Conservation (phyloP, 805 yeast genomes). For the Saccharomycopsis javanensis region DNA sequence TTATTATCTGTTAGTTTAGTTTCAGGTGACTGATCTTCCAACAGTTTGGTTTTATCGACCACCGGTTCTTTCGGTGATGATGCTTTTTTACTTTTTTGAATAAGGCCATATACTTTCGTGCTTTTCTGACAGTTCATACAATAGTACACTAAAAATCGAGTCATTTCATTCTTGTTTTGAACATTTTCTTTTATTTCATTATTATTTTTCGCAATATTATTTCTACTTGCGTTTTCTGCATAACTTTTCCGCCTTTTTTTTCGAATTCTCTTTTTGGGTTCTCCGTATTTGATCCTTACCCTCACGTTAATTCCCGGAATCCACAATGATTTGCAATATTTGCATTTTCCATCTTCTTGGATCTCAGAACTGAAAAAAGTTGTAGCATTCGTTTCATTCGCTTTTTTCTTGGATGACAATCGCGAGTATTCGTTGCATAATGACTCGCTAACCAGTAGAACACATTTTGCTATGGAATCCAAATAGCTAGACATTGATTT, state of each 20-base stretch:
- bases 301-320: conserved; percentile 13
- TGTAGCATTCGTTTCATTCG: background rate
- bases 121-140: conserved; percentile 4
- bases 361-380: background rate
- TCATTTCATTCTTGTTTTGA: background rate
- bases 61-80: background rate
- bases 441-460: background rate
- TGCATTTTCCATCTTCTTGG: background rate
- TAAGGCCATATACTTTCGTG: conserved; percentile 2
- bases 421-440: background rate
- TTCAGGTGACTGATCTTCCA: background rate
- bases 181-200: background rate
- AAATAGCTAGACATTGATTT: background rate
- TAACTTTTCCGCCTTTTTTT: background rate
- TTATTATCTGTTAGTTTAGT: background rate
- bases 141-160: conserved; percentile 5
- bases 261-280: background rate
- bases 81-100: background rate
- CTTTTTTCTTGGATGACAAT: background rate
- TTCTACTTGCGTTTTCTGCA: background rate
- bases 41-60: background rate
- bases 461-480: background rate
- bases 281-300: conserved; percentile 5
- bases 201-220: background rate
- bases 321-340: conserved; percentile 7